Base-by-base conservation (phyloP, 805 yeast species). In the Ogataea zsoltii region DNA sequence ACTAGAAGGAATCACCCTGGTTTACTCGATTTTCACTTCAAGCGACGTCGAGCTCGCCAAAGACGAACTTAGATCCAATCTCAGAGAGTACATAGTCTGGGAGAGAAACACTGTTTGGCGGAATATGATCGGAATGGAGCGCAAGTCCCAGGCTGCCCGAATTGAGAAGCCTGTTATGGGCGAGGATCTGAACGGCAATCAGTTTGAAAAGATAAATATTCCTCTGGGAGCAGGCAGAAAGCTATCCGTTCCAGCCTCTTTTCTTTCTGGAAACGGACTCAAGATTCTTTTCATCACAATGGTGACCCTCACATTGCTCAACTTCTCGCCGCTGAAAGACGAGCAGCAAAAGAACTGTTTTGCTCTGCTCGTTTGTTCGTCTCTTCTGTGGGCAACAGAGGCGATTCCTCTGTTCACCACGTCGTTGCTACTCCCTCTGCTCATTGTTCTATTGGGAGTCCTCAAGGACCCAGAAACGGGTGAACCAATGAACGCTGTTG, bases 61-160 rank as follows among this genome's bases (percentile, higher is more conserved):
- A 38, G 65, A 67, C 32, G 81, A 76, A 41, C 65, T 78, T 45
- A 70, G 73, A 52, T 68, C 78, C 3, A 76, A 76, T 51, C 68
- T 92, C 52, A 75, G 97, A 52, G 99, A 92, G 58, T 96, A 92
- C 64, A 87, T 92, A 29, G 96, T 91, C 15, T 92, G 97, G 95
- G 98, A 92, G 68, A 78, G 99, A 65, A 90, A 90, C 63, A 92
- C 97, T 0, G 97, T 92, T 23, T 92, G 99, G 99, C 83, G 94
- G 62, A 97, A 92, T 65, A 83, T 92, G 85, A 85, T 92, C 62
- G 92, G 94, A 17, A 67, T 91, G 56, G 97, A 91, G 63, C 77
- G 96, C 55, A 87, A 87, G 57, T 73, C 91, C 0, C 92, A 90
- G 57, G 89, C 88, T 16, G 90, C 91, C 2, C 51, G 69, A 38